These are phyloP conservation scores for Penicillium samsonianum DNA, from an alignment of 495 filamentous ascomycete genomes.

Conservation along the genomic window DNA sequence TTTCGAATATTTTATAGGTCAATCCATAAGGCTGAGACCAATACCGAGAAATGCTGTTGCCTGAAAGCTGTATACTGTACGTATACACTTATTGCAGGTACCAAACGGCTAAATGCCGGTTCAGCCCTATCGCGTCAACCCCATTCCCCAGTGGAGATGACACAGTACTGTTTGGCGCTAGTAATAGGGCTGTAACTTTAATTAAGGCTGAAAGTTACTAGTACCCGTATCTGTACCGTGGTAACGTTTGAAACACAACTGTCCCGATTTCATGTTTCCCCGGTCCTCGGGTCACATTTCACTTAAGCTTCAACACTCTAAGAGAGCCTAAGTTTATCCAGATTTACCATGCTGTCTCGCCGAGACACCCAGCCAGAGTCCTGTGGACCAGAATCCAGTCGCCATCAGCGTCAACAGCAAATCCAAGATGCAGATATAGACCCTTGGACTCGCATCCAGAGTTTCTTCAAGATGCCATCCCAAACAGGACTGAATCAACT, in stretches of 20 bases:
- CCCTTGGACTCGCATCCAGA: conserved; percentile 4
- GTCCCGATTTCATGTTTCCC: not conserved
- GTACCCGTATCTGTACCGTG: not conserved
- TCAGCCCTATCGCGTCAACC: conserved; percentile 26
- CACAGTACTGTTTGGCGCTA: conserved; percentile 7
- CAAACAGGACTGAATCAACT: not conserved
- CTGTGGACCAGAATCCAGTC: not conserved
- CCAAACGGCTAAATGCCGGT: not conserved
- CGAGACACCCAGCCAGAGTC: not conserved
- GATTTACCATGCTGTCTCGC: not conserved
- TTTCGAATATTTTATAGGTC: not conserved
- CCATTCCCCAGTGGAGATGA: not conserved
- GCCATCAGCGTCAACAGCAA: not conserved
- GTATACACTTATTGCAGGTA: not conserved
- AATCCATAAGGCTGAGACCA: not conserved
- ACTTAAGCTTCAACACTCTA: not conserved
- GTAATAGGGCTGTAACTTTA: conserved; percentile 23
- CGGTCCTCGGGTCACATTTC: conserved; percentile 3
- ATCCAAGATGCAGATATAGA: not conserved
- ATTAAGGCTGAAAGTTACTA: conserved; percentile 13
- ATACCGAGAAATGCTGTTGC: not conserved
- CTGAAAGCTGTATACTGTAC: not conserved
- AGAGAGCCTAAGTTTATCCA: not conserved
- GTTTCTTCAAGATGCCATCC: conserved; percentile 3
- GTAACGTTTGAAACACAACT: not conserved